These are phyloP conservation scores for Hirsutella rhossiliensis DNA, from an alignment of 2,329 filamentous ascomycete species.

Conservation along the genomic window DNA sequence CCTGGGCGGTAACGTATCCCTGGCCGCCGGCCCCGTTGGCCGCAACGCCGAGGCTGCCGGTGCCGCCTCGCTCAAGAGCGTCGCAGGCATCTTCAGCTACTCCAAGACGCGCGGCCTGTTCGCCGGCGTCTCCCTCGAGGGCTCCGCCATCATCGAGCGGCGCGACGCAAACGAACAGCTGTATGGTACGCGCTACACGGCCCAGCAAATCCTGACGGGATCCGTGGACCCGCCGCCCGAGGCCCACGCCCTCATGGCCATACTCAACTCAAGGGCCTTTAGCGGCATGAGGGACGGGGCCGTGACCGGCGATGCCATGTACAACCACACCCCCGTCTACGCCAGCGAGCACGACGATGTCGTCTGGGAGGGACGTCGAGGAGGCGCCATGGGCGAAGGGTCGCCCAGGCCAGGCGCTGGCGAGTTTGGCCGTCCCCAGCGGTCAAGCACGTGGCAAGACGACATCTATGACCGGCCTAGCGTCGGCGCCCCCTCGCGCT, in stretches of 20 bases:
- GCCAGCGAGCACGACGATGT: slow-evolving; percentile 72
- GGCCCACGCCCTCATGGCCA: slow-evolving; percentile 70
- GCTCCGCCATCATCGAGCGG: slow-evolving; percentile 83
- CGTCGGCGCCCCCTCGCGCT: slow-evolving; percentile 29
- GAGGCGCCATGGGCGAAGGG: not conserved
- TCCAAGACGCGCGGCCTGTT: slow-evolving; percentile 97
- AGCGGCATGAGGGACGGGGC: slow-evolving; percentile 43
- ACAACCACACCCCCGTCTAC: slow-evolving; percentile 89
- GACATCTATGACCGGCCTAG: slow-evolving; percentile 56
- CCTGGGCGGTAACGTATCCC: slow-evolving; percentile 88
- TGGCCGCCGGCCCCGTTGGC: slow-evolving; percentile 87
- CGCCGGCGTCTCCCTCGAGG: slow-evolving; percentile 88
- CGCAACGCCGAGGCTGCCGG: slow-evolving; percentile 94
- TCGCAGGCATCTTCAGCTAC: slow-evolving; percentile 92
- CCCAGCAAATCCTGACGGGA: slow-evolving; percentile 70
- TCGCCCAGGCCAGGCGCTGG: slow-evolving; percentile 20
- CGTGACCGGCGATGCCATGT: slow-evolving; percentile 53
- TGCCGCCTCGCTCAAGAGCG: slow-evolving; percentile 77
- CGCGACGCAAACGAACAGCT: slow-evolving; percentile 96
- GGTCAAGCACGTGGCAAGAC: slow-evolving; percentile 56
- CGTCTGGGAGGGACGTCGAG: slow-evolving; percentile 64
- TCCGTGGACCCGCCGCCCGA: slow-evolving; percentile 66
- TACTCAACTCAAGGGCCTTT: slow-evolving; percentile 80
- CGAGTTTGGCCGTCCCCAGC: slow-evolving; percentile 32
- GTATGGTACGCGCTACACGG: slow-evolving; percentile 74